Evolutionary conservation across 2,329 filamentous ascomycete species (phyloP).

Genomic region (Venturia effusa): DNA sequence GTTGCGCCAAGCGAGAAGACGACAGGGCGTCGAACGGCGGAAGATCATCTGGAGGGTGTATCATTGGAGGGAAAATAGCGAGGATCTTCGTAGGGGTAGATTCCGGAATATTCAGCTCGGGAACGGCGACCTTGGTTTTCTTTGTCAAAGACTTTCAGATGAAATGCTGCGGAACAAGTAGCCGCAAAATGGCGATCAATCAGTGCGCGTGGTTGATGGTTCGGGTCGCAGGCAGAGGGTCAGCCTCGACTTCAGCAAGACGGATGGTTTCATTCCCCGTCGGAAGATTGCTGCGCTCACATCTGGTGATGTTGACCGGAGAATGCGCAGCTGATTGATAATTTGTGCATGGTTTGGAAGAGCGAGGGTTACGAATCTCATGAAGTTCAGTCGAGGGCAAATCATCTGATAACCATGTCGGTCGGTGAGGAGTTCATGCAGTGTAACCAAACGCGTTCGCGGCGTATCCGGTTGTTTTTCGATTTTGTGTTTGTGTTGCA

Average conservation of each 20-base stretch:
- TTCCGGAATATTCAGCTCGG: not conserved
- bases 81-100: not conserved
- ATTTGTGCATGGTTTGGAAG: not conserved
- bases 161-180: not conserved
- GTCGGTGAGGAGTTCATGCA: constrained; percentile 3
- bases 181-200: not conserved
- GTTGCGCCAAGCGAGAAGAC: not conserved
- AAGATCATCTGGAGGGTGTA: not conserved
- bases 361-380: not conserved
- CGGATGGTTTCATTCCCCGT: not conserved
- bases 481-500: not conserved
- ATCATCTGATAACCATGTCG: not conserved
- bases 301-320: not conserved
- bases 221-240: too few species aligned
- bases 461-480: not conserved
- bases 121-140: not conserved
- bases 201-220: not conserved
- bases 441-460: not conserved
- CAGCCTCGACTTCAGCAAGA: not conserved
- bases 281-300: not conserved
- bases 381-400: not conserved
- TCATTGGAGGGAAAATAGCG: not conserved
- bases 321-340: not conserved
- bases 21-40: not conserved
- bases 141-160: not conserved